phyloP scores from a whole-genome alignment of 2,329 filamentous ascomycete species.

The Raffaelea arxii region DNA sequence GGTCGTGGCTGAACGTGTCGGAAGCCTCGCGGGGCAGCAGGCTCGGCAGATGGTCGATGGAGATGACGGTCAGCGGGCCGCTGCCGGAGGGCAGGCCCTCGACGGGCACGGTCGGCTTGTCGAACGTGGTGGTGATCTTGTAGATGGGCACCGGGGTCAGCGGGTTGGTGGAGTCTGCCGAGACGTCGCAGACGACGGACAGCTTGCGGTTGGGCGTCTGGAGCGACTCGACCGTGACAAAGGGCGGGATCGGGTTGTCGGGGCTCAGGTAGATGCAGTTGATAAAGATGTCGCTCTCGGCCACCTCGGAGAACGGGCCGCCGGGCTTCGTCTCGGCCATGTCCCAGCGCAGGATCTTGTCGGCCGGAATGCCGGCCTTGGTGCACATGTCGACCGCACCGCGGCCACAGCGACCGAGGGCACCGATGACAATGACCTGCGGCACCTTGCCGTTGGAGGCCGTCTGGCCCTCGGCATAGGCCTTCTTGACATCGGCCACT shows the following conservation, averaged over 20 bases:
- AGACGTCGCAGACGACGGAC: constrained; percentile 72
- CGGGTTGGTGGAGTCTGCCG: constrained; percentile 63
- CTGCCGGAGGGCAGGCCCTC: constrained; percentile 38
- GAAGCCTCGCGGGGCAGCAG: constrained; percentile 79
- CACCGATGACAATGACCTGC: constrained; percentile 75
- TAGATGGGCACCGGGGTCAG: constrained; percentile 63
- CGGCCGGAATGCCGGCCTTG: constrained; percentile 60
- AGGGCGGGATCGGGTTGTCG: constrained; percentile 59
- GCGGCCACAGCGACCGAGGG: constrained; percentile 70
- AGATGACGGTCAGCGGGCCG: constrained; percentile 67
- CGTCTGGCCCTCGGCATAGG: constrained; percentile 52
- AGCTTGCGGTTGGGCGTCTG: constrained; percentile 60
- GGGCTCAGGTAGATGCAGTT: constrained; percentile 78
- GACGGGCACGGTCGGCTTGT: constrained; percentile 75
- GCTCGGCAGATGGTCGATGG: constrained; percentile 76
- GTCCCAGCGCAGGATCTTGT: constrained; percentile 62
- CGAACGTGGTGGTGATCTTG: constrained; percentile 75
- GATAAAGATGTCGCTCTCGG: constrained; percentile 66
- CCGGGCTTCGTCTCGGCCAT: constrained; percentile 67
- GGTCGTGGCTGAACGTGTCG: constrained; percentile 68
- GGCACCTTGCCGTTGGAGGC: constrained; percentile 56
- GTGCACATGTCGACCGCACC: constrained; percentile 75
- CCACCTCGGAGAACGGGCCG: constrained; percentile 72
- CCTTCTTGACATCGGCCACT: constrained; percentile 63
- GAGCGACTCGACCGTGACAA: constrained; percentile 64